Conservation (phyloP, 2,329 filamentous ascomycete species). For the Apiospora kogelbergensis region DNA sequence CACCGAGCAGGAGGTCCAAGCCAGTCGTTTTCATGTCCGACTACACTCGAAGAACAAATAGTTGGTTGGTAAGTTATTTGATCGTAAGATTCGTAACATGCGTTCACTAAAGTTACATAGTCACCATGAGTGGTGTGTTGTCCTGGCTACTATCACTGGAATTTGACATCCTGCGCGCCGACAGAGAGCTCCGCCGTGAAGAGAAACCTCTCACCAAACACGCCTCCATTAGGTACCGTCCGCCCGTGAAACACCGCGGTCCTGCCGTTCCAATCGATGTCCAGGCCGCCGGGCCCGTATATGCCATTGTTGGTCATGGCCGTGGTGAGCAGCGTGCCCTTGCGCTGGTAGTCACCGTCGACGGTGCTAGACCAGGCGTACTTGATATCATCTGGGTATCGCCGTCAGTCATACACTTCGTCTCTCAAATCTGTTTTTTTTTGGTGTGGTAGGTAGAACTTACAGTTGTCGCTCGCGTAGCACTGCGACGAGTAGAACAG, state of each 20-base stretch:
- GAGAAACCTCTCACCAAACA: constrained; percentile 20
- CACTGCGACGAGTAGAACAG: constrained; percentile 33
- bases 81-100: background rate
- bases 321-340: constrained; percentile 29
- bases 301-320: constrained; percentile 26
- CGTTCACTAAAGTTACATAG: background rate
- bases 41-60: too few species aligned
- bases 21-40: background rate
- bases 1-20: too few species aligned
- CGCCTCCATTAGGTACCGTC: constrained; percentile 18
- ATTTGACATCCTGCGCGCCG: constrained; percentile 15
- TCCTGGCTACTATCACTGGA: background rate
- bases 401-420: background rate
- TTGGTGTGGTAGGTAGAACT: background rate
- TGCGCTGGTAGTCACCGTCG: constrained; percentile 27
- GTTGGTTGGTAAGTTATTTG: background rate
- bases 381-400: constrained; percentile 27
- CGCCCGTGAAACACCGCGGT: constrained; percentile 30
- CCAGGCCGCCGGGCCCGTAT: constrained; percentile 30
- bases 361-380: constrained; percentile 32
- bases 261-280: constrained; percentile 30
- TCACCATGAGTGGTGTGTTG: background rate
- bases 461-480: constrained; percentile 31
- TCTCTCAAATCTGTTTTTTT: too few species aligned
- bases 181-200: constrained; percentile 27